Evolutionary conservation across 73 alveolate species (phyloP), one percentile per base, ranked within the genome.

Genomic region (Symbiodinium natans): DNA sequence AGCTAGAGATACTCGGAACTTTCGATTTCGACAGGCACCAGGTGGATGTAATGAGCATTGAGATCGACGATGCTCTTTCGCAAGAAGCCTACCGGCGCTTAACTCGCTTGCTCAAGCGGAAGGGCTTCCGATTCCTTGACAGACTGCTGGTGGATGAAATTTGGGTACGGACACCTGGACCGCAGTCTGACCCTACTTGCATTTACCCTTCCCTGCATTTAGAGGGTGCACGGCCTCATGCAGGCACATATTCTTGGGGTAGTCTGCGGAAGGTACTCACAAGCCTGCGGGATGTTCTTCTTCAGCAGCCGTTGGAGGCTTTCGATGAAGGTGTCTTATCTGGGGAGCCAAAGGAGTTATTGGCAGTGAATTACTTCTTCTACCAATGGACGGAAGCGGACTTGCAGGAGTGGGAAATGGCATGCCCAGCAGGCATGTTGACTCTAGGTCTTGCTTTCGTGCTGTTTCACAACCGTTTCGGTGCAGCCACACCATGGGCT

Each of bases 11-110:
- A 63, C 54, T 92, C 68, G 11, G 83, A 21, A 34, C 54, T 1
- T 77, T 92, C 83, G 54, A 92, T 54, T 92, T 92, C 83, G n/a
- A 92, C 27, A 77, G 56, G 36, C 83, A 92, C 38, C 80, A 43
- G 41, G 83, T 92, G 34, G 98, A 92, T 38, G 98, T 92, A 34
- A 92, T 92, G 27, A 92, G 98, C n/a, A 48, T 92, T 19, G 98
- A 92, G 39, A 42, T 92, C 34, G 92, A 75, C 29, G 54, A 41
- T 36, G 36, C 54, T 41, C 52, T 90, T 31, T 80, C 89, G 8
- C 56, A 90, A 36, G 39, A n/a, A 23, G 52, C n/a, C 80, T 73
- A 90, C 88, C 31, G 17, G 11, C 97, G 97, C 10, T 25, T 90
- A 33, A 40, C 97, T 17, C 25, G 54, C 17, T 85, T 68, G 89